phyloP scores from a whole-genome alignment of 768 basidiomycete genomes.

The Kwoniella mangroviensis region DNA sequence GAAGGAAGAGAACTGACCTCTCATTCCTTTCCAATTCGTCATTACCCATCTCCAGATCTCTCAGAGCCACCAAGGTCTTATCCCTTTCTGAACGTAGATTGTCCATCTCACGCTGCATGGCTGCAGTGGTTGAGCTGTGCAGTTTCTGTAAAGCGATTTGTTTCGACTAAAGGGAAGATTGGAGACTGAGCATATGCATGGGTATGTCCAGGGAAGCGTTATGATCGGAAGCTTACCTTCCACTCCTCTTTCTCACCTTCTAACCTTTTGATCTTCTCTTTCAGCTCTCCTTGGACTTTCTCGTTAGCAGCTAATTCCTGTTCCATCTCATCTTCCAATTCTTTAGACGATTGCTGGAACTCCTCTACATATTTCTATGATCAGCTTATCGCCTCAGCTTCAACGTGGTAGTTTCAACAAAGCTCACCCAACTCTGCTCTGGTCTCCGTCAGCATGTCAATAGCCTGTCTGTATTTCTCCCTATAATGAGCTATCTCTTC shows the following conservation, averaged over 20 bases:
- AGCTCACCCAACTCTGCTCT: conserved; percentile 50
- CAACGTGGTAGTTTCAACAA: no score
- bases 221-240: conserved; percentile 35
- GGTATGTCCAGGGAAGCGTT: background rate
- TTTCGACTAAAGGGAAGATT: no score
- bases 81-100: conserved; percentile 62
- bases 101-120: conserved; percentile 94
- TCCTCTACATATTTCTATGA: conserved; percentile 43
- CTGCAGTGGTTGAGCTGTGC: conserved; percentile 86
- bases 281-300: conserved; percentile 47
- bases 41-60: conserved; percentile 58
- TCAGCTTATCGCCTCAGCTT: no score
- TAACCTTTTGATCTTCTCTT: conserved; percentile 44
- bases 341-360: conserved; percentile 55
- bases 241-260: conserved; percentile 51
- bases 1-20: conserved; percentile 59
- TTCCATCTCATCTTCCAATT: conserved; percentile 57
- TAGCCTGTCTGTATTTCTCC: conserved; percentile 44
- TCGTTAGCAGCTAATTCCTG: conserved; percentile 52
- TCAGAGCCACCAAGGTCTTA: conserved; percentile 52
- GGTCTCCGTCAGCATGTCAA: conserved; percentile 51
- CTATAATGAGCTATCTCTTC: conserved; percentile 48
- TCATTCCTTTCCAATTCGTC: conserved; percentile 96
- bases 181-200: no score
- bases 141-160: conserved; percentile 56